Percentiles rank a stretch among this genome's conserved stretches.
Conservation (phyloP, 177 flowering plant genomes). For the Vitis hybrid region DNA sequence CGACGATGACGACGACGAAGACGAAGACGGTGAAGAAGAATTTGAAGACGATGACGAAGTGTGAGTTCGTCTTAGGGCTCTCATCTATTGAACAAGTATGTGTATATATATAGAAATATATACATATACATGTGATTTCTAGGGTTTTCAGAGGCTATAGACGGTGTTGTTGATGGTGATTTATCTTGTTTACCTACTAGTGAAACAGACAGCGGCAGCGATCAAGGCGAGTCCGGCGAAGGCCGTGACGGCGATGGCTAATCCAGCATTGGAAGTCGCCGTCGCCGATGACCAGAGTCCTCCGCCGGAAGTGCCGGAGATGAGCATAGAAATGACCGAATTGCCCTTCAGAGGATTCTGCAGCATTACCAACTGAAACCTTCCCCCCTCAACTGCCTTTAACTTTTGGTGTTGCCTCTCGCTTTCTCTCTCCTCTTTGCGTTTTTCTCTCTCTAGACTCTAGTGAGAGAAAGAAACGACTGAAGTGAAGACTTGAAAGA, state of each 20-base stretch:
- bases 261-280: slow-evolving; percentile 23
- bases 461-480: neutral
- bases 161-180: neutral
- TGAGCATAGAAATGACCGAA: neutral
- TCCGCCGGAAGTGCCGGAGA: slow-evolving; percentile 20
- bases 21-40: slow-evolving; percentile 35
- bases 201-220: slow-evolving; percentile 42
- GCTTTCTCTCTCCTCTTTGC: neutral
- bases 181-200: slow-evolving; percentile 38
- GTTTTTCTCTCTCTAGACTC: neutral
- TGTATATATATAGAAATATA: too few relatives aligned
- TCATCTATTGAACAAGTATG: slow-evolving; percentile 38
- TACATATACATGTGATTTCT: slow-evolving; percentile 1
- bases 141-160: slow-evolving; percentile 4
- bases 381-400: neutral
- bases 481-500: too few relatives aligned
- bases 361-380: slow-evolving; percentile 9
- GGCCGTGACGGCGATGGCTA: slow-evolving; percentile 60
- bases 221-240: slow-evolving; percentile 56
- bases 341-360: slow-evolving; percentile 1
- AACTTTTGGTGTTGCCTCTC: neutral
- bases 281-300: slow-evolving; percentile 9
- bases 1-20: slow-evolving; percentile 56
- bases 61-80: slow-evolving; percentile 55
- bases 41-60: slow-evolving; percentile 47